These are phyloP conservation scores for Dactylellina parvicollis DNA, from an alignment of 2,329 filamentous ascomycete genomes.

Conservation along the genomic window DNA sequence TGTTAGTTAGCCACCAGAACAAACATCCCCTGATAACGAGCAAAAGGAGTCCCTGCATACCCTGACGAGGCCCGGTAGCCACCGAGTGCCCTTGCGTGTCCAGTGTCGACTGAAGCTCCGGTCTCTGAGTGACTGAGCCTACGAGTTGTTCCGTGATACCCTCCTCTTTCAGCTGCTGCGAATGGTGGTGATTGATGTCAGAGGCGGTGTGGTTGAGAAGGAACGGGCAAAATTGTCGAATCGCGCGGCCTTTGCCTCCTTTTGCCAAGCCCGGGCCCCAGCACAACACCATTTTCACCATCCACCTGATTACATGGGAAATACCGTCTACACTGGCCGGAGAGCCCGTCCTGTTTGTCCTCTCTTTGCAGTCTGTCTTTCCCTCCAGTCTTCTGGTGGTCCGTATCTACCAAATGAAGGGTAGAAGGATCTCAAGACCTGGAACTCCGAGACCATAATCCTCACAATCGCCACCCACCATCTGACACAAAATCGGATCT, in stretches of 20 bases:
- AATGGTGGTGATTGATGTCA: constrained; percentile 43
- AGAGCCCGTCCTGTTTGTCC: neutral
- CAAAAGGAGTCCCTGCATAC: constrained; percentile 28
- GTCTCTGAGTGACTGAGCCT: constrained; percentile 37
- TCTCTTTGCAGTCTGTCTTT: neutral
- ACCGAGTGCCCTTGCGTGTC: neutral
- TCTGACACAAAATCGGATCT: constrained; percentile 6
- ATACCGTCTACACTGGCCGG: neutral
- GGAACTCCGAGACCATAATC: neutral
- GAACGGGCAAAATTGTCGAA: constrained; percentile 40
- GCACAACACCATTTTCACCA: constrained; percentile 6
- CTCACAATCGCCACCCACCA: neutral
- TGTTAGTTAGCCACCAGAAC: constrained; percentile 55
- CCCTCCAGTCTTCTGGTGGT: neutral
- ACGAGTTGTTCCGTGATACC: constrained; percentile 8
- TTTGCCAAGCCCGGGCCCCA: constrained; percentile 42
- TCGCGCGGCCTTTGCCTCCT: constrained; percentile 39
- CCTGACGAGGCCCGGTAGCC: constrained; percentile 19
- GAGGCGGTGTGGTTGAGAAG: constrained; percentile 20
- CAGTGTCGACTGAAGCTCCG: constrained; percentile 26
- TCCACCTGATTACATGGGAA: neutral
- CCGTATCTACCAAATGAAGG: neutral
- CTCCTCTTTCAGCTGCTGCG: constrained; percentile 44
- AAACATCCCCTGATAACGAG: constrained; percentile 40
- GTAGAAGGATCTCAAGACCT: neutral